Conservation (phyloP, 2,329 filamentous ascomycete species). For the Xylariaceae sp. region DNA sequence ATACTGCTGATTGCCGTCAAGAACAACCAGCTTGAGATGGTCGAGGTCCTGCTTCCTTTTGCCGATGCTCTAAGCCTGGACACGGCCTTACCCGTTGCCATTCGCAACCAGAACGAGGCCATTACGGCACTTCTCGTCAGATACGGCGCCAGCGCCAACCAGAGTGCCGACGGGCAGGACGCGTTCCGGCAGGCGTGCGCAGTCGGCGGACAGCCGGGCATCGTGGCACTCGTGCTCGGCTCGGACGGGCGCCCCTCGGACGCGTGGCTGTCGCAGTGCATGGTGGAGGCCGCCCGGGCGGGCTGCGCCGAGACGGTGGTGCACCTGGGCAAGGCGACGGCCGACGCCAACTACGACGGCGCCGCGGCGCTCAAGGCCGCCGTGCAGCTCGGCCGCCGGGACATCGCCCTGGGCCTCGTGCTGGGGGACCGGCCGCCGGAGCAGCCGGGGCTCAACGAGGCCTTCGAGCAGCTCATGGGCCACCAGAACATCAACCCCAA, state of each 20-base stretch:
- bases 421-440: conserved; percentile 46
- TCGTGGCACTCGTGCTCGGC: conserved; percentile 41
- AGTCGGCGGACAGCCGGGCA: conserved; percentile 34
- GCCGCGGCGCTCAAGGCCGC: conserved; percentile 46
- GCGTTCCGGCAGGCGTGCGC: conserved; percentile 46
- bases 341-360: conserved; percentile 44
- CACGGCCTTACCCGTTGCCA: conserved; percentile 39
- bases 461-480: conserved; percentile 40
- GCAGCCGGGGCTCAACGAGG: conserved; percentile 38
- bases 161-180: conserved; percentile 42
- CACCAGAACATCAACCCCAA: conserved; percentile 38
- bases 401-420: conserved; percentile 48
- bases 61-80: conserved; percentile 45
- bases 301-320: conserved; percentile 44
- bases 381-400: conserved; percentile 39
- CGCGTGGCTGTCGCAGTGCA: conserved; percentile 37
- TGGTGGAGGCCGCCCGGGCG: conserved; percentile 43
- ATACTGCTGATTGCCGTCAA: conserved; percentile 44
- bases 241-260: conserved; percentile 40
- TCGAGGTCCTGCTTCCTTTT: conserved; percentile 45
- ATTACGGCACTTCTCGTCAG: conserved; percentile 41
- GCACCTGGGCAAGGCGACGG: conserved; percentile 42
- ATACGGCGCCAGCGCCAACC: conserved; percentile 42
- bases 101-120: conserved; percentile 33
- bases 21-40: conserved; percentile 43